Percentiles rank a stretch among this genome's conserved stretches.
Evolutionary conservation across 2,329 filamentous ascomycete species (phyloP).

Genomic region (Rhytidhysteron rufulum): DNA sequence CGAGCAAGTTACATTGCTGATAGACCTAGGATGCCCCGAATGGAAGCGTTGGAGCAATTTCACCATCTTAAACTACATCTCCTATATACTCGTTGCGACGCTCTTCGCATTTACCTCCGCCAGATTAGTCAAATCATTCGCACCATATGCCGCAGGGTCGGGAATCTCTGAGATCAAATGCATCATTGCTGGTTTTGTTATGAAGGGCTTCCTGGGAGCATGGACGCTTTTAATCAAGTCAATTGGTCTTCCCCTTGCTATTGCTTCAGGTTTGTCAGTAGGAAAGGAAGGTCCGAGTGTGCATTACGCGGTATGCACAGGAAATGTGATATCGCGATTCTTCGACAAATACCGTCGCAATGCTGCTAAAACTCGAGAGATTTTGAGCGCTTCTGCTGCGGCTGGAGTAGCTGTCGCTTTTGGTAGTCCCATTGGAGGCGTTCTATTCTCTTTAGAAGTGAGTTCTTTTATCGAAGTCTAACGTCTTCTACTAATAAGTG

Average conservation of each 20-base stretch:
- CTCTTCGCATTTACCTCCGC: constrained; percentile 80
- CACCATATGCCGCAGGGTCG: constrained; percentile 92
- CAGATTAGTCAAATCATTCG: constrained; percentile 81
- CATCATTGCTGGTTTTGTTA: constrained; percentile 97
- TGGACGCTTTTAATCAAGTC: constrained; percentile 95
- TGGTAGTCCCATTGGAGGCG: constrained; percentile 93
- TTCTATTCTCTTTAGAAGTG: constrained; percentile 86
- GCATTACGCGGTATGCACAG: constrained; percentile 97
- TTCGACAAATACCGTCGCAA: constrained; percentile 91
- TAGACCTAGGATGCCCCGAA: constrained; percentile 66
- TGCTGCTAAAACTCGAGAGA: constrained; percentile 91
- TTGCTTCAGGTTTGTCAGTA: constrained; percentile 88
- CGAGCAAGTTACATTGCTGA: constrained; percentile 8
- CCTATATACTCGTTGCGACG: constrained; percentile 84
- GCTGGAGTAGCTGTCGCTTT: constrained; percentile 96
- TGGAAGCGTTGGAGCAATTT: constrained; percentile 89
- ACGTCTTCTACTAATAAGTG: constrained; percentile 14
- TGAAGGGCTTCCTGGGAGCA: constrained; percentile 94
- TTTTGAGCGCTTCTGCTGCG: constrained; percentile 88
- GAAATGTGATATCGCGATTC: constrained; percentile 89
- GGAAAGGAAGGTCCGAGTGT: constrained; percentile 98
- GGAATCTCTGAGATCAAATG: constrained; percentile 99
- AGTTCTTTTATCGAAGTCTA: background rate
- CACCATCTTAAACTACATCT: constrained; percentile 72
- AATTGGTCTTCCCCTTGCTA: constrained; percentile 82